Base-by-base conservation (phyloP, 2,329 filamentous ascomycete genomes). In the Nemania serpens region DNA sequence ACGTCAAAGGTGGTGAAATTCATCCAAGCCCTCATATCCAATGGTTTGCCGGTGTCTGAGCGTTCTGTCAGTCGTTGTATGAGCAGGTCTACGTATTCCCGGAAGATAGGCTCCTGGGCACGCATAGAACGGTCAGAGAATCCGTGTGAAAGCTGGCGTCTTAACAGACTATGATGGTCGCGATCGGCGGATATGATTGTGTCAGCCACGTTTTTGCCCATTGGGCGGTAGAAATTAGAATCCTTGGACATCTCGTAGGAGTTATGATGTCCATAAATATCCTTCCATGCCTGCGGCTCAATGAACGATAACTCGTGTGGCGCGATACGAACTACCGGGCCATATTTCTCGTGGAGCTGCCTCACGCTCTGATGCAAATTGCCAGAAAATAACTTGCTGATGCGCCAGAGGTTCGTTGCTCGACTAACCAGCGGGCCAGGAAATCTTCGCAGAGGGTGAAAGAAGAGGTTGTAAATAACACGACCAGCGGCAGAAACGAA, bases 1-100 rank as follows among this genome's bases (percentile, higher is more conserved):
- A 68, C 53, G 42, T 69, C 68, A 22, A 69, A 69, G 3, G 68
- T 68, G 4, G 62, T 66, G 17, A 55, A 68, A 25, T 66, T 66
- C 22, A 57, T 58, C 61, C 64, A 67, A 2, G 55, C 50, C 10
- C 29, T 54, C 13, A 66, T 60, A 41, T 66, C 48, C 12, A 59
- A 9, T 3, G 57, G 43, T 22, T 56, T 18, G 18, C n/a, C 55
- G 1, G 33, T 45, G 10, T 36, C 20, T 29, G 46, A 17, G 13
- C 33, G 39, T 17, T 66, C 59, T n/a, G 41, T 25, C 0, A 69
- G 50, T 25, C 58, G 29, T 39, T 54, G 20, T 12, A 67, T 56
- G 45, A 71, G 63, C 3, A 65, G 59, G 46, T 67, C 61, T 10
- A 69, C 49, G 46, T 70, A 70, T 12, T 50, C 22, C 20, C 53